Evolutionary conservation across 495 filamentous ascomycete species (phyloP), one percentile per base, ranked within the genome.

Genomic region (Podospora australis): DNA sequence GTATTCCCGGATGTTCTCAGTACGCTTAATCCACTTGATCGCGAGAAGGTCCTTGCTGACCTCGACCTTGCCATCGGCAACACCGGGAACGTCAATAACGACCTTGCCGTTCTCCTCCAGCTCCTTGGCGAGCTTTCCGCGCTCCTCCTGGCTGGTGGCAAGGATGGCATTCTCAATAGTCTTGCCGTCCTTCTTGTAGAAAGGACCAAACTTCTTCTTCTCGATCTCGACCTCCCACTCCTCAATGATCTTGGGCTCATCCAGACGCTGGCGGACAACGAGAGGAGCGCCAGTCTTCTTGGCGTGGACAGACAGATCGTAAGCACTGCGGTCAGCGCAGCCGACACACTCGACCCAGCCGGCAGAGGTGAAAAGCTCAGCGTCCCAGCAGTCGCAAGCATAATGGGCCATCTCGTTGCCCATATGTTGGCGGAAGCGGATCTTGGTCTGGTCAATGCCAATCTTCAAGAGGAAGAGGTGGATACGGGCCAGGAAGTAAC

Each of bases 311-410:
- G 79, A 78, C 59, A 91, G 59, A 62, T 91, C 86, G 58, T 86
- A 90, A 16, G 86, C 86, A 56, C 83, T 88, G 46, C 87, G 75
- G 64, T 91, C 87, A 41, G 87, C 87, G 63, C 87, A 90, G 51
- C 87, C 87, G 44, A 90, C 86, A 60, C 86, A 90, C 70, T 91
- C 87, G 42, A 90, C 83, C 87, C 87, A 91, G 64, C 87, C 87
- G 60, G 84, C 81, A 57, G 81, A 86, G 26, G 83, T 89, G 41
- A 79, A 70, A 44, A 91, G 73, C 63, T 91, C 87, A 17, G 85
- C 85, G 66, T 91, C 87, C 84, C 85, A 89, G 72, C 87, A 90
- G 67, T 90, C 86, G 40, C 78, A 40, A 23, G 87, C 87, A 63
- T 91, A 91, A 66, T 91, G 87, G 20, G 86, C 86, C 67, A 71